Evolutionary conservation across 257 asterid genomes (phyloP).

Genomic region (Solanum appendiculatum): DNA sequence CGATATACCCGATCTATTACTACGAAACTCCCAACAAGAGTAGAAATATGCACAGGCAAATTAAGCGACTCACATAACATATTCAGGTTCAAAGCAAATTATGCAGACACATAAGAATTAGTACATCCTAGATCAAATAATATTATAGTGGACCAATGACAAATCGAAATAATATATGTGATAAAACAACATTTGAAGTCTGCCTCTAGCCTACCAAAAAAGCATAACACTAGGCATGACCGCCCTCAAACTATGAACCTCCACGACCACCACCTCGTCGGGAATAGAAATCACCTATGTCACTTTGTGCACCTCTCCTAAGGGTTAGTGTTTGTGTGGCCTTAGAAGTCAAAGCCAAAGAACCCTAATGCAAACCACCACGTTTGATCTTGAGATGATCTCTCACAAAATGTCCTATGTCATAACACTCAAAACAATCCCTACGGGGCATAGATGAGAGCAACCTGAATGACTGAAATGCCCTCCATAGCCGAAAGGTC

Average conservation of each 20-base stretch:
- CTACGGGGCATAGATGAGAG: neutral
- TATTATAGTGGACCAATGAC: neutral
- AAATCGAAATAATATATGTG: too few relatives aligned
- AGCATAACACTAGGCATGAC: neutral
- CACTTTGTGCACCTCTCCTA: neutral
- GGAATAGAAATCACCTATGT: neutral
- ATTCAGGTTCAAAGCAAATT: neutral
- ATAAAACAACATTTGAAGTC: neutral
- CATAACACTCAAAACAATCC: neutral
- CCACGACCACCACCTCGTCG: neutral
- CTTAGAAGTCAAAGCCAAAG: neutral
- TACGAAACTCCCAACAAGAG: neutral
- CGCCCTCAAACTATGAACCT: neutral
- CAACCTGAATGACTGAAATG: neutral
- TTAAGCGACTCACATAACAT: too few relatives aligned
- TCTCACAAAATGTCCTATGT: neutral
- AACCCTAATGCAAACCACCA: neutral
- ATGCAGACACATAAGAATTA: neutral
- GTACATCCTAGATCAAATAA: neutral
- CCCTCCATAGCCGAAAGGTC: too few relatives aligned
- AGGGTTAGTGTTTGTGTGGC: neutral
- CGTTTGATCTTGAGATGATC: neutral
- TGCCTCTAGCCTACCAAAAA: neutral
- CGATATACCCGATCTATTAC: neutral
- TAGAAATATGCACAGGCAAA: neutral